phyloP scores from a whole-genome alignment of 768 basidiomycete species.

The Crassisporium funariophilum region DNA sequence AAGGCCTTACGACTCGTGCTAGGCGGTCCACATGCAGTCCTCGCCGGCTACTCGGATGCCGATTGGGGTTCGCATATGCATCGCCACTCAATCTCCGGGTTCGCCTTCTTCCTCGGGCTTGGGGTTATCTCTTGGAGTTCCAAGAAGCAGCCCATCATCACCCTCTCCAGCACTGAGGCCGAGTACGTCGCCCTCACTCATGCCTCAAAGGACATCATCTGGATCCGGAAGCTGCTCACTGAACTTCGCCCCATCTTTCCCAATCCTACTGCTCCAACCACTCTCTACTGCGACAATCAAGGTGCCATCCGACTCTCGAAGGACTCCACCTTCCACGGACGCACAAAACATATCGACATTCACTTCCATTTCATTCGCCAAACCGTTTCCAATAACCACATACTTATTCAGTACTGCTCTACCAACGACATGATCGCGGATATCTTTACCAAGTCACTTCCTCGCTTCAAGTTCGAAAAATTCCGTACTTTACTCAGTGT shows the following conservation, averaged over 20 bases:
- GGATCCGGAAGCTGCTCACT: constrained; percentile 21
- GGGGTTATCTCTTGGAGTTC: constrained; percentile 36
- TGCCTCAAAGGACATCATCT: constrained; percentile 30
- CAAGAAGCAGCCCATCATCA: constrained; percentile 35
- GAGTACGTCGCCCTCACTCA: constrained; percentile 26
- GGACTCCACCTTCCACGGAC: no score
- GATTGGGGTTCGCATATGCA: constrained; percentile 19
- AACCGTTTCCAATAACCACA: constrained; percentile 29
- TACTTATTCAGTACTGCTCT: constrained; percentile 18
- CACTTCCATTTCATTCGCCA: constrained; percentile 28
- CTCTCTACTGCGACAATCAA: no score
- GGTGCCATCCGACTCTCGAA: no score
- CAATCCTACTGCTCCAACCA: no score
- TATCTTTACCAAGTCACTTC: constrained; percentile 13
- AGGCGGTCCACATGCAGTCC: constrained; percentile 28
- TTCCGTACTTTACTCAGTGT: constrained; percentile 3
- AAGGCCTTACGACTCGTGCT: constrained; percentile 20
- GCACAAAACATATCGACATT: constrained; percentile 24
- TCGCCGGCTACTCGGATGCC: constrained; percentile 25
- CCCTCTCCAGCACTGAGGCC: constrained; percentile 34
- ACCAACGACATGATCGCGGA: constrained; percentile 30
- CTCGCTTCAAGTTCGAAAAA: constrained; percentile 9
- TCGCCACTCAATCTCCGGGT: constrained; percentile 37
- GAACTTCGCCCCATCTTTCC: no score
- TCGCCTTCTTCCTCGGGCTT: constrained; percentile 30